phyloP scores from a whole-genome alignment of 2,329 filamentous ascomycete species.

The Zymoseptoria tritici region DNA sequence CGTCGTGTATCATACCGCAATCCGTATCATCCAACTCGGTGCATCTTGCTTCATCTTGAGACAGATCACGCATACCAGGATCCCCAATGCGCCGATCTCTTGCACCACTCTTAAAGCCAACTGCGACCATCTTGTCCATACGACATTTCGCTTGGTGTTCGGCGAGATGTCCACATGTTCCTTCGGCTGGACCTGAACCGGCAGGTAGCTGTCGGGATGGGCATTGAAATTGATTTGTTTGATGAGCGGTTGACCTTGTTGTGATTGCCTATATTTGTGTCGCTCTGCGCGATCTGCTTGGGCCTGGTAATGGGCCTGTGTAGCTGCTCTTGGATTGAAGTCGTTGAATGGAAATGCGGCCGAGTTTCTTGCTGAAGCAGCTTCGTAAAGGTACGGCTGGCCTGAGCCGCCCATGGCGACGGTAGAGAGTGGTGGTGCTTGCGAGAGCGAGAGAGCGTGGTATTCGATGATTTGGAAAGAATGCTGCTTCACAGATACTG shows the following conservation, averaged over 20 bases:
- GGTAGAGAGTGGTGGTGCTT: background rate
- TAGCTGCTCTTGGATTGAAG: constrained; percentile 86
- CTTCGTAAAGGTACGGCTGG: constrained; percentile 69
- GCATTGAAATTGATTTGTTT: constrained; percentile 74
- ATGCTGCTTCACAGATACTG: background rate
- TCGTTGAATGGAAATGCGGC: constrained; percentile 46
- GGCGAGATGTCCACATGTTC: constrained; percentile 60
- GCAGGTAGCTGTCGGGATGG: constrained; percentile 70
- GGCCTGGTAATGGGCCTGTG: constrained; percentile 64
- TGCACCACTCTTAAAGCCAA: constrained; percentile 60
- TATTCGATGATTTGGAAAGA: background rate
- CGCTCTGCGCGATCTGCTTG: constrained; percentile 42
- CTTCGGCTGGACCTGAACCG: constrained; percentile 55
- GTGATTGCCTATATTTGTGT: constrained; percentile 52
- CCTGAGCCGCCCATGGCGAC: constrained; percentile 17
- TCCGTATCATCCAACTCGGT: constrained; percentile 21
- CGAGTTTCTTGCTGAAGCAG: constrained; percentile 37
- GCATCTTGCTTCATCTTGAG: constrained; percentile 48
- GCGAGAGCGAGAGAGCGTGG: background rate
- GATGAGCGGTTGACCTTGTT: constrained; percentile 68
- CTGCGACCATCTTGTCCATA: constrained; percentile 61
- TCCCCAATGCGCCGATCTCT: constrained; percentile 60
- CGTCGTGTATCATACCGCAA: constrained; percentile 20
- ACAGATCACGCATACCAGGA: constrained; percentile 69
- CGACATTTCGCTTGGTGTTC: constrained; percentile 63